Evolutionary conservation across 306 rosid genomes (phyloP).

Genomic region (Glycine soja): DNA sequence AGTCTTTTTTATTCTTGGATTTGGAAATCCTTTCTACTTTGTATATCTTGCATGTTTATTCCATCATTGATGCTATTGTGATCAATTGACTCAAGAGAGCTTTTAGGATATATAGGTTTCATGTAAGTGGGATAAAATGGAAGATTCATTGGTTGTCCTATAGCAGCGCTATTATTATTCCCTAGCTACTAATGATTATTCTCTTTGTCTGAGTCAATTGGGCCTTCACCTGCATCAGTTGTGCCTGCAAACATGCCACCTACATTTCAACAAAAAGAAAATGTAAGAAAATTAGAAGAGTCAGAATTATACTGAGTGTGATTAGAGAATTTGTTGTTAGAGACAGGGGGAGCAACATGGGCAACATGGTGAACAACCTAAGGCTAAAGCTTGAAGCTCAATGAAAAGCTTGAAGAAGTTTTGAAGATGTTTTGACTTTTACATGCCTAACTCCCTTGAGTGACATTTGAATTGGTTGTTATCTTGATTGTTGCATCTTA

Average conservation of each 20-base stretch:
- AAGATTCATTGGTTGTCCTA: conserved; percentile 52
- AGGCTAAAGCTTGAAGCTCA: no score
- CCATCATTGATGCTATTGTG: conserved; percentile 48
- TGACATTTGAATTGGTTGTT: no score
- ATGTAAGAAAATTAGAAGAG: conserved; percentile 17
- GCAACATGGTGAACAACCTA: no score
- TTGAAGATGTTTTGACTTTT: no score
- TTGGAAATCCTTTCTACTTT: conserved; percentile 60
- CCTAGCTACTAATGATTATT: conserved; percentile 56
- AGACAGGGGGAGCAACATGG: no score
- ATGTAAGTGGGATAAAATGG: conserved; percentile 55
- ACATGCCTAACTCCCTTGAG: no score
- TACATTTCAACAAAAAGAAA: conserved; percentile 42
- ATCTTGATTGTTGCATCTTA: no score
- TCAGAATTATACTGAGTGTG: background rate
- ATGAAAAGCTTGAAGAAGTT: no score
- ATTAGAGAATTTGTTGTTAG: no score
- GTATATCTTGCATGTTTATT: conserved; percentile 46
- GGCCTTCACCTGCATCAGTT: conserved; percentile 81
- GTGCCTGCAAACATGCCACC: conserved; percentile 93
- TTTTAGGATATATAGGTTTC: conserved; percentile 82
- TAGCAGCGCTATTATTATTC: background rate
- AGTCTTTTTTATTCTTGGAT: conserved; percentile 57
- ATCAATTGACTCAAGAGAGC: conserved; percentile 79
- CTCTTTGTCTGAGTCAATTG: conserved; percentile 76